Percentiles rank a stretch among this genome's conserved stretches.
phyloP scores from a whole-genome alignment of 805 yeast species.

The Suhomyces faveliae region DNA sequence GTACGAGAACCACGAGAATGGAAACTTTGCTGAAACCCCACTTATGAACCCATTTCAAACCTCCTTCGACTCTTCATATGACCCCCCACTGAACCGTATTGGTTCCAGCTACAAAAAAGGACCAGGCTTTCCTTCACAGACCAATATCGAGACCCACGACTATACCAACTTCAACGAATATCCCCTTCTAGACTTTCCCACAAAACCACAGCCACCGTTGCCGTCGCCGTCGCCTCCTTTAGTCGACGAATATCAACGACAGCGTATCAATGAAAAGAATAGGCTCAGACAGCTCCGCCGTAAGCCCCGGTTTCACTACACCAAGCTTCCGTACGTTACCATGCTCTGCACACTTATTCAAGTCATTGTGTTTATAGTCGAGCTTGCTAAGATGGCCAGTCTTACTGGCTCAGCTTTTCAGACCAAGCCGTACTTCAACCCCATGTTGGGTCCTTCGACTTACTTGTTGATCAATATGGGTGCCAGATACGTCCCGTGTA shows the following conservation, averaged over 20 bases:
- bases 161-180: slow-evolving; percentile 3
- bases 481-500: slow-evolving; percentile 69
- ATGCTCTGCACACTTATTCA: slow-evolving; percentile 46
- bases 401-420: slow-evolving; percentile 66
- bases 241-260: slow-evolving; percentile 1
- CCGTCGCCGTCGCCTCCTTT: slow-evolving; percentile 1
- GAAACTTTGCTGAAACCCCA: slow-evolving; percentile 1
- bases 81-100: background rate
- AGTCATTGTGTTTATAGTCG: slow-evolving; percentile 58
- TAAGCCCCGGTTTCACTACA: slow-evolving; percentile 34
- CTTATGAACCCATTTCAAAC: slow-evolving; percentile 8
- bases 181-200: background rate
- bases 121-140: background rate
- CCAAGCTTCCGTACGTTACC: slow-evolving; percentile 40
- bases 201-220: slow-evolving; percentile 2
- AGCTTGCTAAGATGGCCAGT: slow-evolving; percentile 53
- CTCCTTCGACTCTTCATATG: slow-evolving; percentile 3
- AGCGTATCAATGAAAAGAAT: slow-evolving; percentile 12
- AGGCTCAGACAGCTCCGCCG: slow-evolving; percentile 23
- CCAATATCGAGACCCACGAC: background rate
- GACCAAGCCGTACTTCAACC: slow-evolving; percentile 70
- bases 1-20: no score
- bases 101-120: no score
- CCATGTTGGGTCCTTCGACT: slow-evolving; percentile 75
- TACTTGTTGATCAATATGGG: slow-evolving; percentile 68